Evolutionary conservation across 768 basidiomycete species (phyloP).

Genomic region (Boletus subparvulus): DNA sequence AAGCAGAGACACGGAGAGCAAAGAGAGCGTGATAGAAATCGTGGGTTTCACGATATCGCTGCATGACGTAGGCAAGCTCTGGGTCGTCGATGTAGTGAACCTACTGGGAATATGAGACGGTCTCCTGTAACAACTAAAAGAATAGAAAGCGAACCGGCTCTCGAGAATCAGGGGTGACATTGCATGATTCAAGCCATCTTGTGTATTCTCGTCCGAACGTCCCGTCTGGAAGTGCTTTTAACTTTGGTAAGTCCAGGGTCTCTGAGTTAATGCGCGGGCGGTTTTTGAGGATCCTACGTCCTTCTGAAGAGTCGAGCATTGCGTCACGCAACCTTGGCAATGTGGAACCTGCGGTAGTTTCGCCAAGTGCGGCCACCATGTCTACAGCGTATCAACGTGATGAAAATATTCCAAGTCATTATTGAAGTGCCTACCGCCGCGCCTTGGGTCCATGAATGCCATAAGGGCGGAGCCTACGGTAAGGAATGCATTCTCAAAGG

Average conservation of each 20-base stretch:
- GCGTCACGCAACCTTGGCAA: slow-evolving; percentile 71
- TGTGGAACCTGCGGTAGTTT: slow-evolving; percentile 83
- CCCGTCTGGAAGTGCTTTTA: slow-evolving; percentile 69
- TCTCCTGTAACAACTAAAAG: neutral
- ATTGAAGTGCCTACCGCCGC: slow-evolving; percentile 64
- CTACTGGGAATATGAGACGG: slow-evolving; percentile 39
- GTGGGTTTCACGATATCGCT: slow-evolving; percentile 96
- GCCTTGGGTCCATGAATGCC: slow-evolving; percentile 74
- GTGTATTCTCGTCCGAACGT: slow-evolving; percentile 86
- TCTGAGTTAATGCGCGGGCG: slow-evolving; percentile 77
- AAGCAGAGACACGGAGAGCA: slow-evolving; percentile 84
- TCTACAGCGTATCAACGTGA: slow-evolving; percentile 48
- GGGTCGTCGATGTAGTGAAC: slow-evolving; percentile 94
- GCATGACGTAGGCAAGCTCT: slow-evolving; percentile 96
- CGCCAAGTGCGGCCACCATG: slow-evolving; percentile 92
- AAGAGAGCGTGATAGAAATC: slow-evolving; percentile 95
- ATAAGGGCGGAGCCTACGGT: slow-evolving; percentile 84
- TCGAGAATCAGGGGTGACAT: slow-evolving; percentile 91
- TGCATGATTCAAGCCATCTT: slow-evolving; percentile 85
- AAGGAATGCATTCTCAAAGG: slow-evolving; percentile 82
- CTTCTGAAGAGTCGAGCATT: slow-evolving; percentile 81
- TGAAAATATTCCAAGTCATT: neutral
- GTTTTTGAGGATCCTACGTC: slow-evolving; percentile 78
- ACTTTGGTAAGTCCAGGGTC: slow-evolving; percentile 68
- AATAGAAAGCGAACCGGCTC: slow-evolving; percentile 65